Conservation (phyloP, 306 rosid genomes). For the Cicer cuneatum region DNA sequence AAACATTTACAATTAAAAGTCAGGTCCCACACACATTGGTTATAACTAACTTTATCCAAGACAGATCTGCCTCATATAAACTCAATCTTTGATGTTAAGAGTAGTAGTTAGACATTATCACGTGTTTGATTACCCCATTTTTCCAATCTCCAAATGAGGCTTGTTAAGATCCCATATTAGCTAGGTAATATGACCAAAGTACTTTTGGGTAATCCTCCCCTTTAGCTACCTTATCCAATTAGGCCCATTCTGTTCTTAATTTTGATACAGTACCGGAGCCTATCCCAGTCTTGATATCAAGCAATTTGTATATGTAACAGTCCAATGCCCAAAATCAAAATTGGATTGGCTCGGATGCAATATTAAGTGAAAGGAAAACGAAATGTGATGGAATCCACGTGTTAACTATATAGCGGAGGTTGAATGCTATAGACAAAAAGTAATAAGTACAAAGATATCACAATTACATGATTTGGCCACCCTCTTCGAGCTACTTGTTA, state of each 20-base stretch:
- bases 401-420: conserved; percentile 3
- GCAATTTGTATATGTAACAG: neutral
- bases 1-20: neutral
- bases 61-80: conserved; percentile 11
- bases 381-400: neutral
- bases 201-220: neutral
- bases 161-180: conserved; percentile 21
- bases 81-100: conserved; percentile 12
- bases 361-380: neutral
- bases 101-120: conserved; percentile 18
- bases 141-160: neutral
- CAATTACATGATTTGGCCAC: conserved; percentile 9
- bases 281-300: neutral
- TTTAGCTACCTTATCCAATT: neutral
- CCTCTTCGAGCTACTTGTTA: neutral
- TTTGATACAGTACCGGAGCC: neutral
- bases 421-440: conserved; percentile 6
- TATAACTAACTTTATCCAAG: conserved; percentile 17
- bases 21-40: neutral
- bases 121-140: neutral
- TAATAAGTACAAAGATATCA: neutral
- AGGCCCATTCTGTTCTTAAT: neutral
- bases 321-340: neutral
- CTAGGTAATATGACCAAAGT: neutral
- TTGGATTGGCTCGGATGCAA: neutral